phyloP scores from a whole-genome alignment of 176 grass and related monocot species.

The Phoenix roebelenii region DNA sequence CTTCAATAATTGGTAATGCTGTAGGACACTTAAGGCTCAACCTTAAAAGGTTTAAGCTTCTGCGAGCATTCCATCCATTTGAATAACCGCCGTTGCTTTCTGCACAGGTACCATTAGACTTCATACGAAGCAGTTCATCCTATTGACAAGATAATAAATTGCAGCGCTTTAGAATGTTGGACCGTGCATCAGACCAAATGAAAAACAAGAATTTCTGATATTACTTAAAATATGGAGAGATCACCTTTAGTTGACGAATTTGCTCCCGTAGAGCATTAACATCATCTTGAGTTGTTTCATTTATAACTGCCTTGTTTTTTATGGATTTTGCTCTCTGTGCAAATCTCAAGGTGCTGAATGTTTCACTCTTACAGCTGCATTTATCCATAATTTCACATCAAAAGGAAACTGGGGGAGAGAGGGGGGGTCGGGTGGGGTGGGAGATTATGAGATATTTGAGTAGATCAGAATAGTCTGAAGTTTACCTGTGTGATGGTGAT shows the following conservation, averaged over 20 bases:
- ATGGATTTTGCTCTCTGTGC: constrained; percentile 91
- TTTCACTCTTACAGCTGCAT: constrained; percentile 77
- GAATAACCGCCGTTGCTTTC: constrained; percentile 37
- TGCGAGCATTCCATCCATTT: constrained; percentile 67
- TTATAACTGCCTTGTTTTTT: constrained; percentile 87
- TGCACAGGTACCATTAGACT: constrained; percentile 55
- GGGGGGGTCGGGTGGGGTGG: not conserved
- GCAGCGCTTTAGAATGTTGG: too few species aligned
- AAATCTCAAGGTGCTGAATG: constrained; percentile 86
- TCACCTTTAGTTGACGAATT: constrained; percentile 75
- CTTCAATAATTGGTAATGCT: constrained; percentile 61
- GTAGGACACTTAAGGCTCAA: constrained; percentile 72
- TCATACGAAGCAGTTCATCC: constrained; percentile 93
- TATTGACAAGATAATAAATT: constrained; percentile 19
- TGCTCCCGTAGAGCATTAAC: constrained; percentile 70
- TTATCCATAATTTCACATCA: not conserved
- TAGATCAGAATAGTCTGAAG: too few species aligned
- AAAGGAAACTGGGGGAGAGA: not conserved
- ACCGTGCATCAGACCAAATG: too few species aligned
- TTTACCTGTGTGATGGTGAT: constrained; percentile 73
- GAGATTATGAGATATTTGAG: too few species aligned
- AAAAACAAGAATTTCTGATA: too few species aligned
- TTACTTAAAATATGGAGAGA: not conserved
- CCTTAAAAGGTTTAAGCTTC: constrained; percentile 70
- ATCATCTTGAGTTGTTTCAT: constrained; percentile 88